Conservation (phyloP, 2,329 filamentous ascomycete species). For the Claviceps pusilla region DNA sequence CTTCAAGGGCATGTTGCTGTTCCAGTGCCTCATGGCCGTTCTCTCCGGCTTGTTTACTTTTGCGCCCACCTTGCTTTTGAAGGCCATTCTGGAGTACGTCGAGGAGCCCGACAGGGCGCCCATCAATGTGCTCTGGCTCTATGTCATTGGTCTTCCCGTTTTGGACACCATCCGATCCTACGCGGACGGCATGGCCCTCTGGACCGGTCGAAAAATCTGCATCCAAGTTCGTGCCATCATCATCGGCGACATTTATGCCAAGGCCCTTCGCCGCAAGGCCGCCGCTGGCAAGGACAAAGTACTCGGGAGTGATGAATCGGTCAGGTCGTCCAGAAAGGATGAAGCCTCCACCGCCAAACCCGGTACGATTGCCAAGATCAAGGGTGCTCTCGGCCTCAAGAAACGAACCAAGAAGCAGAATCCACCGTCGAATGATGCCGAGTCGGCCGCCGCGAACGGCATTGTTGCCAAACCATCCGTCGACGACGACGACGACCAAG, state of each 20-base stretch:
- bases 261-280: slow-evolving; percentile 81
- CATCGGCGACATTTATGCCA: slow-evolving; percentile 93
- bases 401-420: slow-evolving; percentile 37
- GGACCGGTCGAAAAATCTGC: slow-evolving; percentile 87
- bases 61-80: slow-evolving; percentile 76
- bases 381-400: slow-evolving; percentile 44
- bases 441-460: slow-evolving; percentile 17
- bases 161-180: slow-evolving; percentile 71
- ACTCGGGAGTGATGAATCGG: slow-evolving; percentile 39
- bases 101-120: slow-evolving; percentile 65
- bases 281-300: slow-evolving; percentile 62
- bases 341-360: slow-evolving; percentile 18
- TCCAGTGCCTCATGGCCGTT: slow-evolving; percentile 68
- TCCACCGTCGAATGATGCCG: slow-evolving; percentile 17
- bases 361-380: slow-evolving; percentile 33
- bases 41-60: slow-evolving; percentile 76
- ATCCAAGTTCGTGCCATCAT: slow-evolving; percentile 88
- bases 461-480: slow-evolving; percentile 20
- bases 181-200: slow-evolving; percentile 72
- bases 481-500: slow-evolving; percentile 47
- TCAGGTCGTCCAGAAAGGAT: slow-evolving; percentile 21
- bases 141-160: slow-evolving; percentile 76
- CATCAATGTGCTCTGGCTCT: slow-evolving; percentile 84
- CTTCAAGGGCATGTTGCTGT: slow-evolving; percentile 61
- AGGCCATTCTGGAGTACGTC: slow-evolving; percentile 87